phyloP scores from a whole-genome alignment of 2,329 filamentous ascomycete genomes.

The Coniochaeta ligniaria region DNA sequence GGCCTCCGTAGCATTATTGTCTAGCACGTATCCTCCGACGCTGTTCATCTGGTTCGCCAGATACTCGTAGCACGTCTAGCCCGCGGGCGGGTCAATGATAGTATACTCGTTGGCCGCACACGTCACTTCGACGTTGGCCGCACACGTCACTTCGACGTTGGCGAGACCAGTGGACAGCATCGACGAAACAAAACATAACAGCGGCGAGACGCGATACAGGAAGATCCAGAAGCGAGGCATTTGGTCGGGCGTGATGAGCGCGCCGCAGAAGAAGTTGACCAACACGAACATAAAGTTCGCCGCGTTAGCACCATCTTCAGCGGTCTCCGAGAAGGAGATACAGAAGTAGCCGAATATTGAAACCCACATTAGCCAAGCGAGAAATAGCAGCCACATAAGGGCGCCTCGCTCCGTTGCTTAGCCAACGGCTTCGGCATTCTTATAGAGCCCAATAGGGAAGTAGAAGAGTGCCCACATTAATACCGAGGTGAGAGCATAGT shows the following conservation, averaged over 20 bases:
- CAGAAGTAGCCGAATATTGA: no score
- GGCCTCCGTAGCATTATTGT: conserved; percentile 34
- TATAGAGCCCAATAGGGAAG: no score
- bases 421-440: no score
- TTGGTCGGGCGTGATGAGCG: conserved; percentile 50
- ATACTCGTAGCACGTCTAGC: conserved; percentile 53
- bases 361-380: no score
- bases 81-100: conserved; percentile 50
- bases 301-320: no score
- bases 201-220: conserved; percentile 67
- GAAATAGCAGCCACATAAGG: no score
- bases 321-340: no score
- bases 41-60: conserved; percentile 39
- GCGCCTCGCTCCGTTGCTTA: no score
- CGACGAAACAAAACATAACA: conserved; percentile 69
- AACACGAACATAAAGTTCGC: conserved; percentile 54
- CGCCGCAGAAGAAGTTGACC: conserved; percentile 52
- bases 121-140: conserved; percentile 47
- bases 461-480: conserved; percentile 59
- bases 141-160: no score
- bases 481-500: conserved; percentile 54
- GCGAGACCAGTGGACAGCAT: conserved; percentile 66
- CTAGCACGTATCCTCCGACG: conserved; percentile 46
- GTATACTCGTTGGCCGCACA: conserved; percentile 68
- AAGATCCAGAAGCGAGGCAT: conserved; percentile 74